Percentiles rank a stretch among this genome's conserved stretches.
Evolutionary conservation across 2,329 filamentous ascomycete species (phyloP).

Genomic region (Pseudogymnoascus sp.): DNA sequence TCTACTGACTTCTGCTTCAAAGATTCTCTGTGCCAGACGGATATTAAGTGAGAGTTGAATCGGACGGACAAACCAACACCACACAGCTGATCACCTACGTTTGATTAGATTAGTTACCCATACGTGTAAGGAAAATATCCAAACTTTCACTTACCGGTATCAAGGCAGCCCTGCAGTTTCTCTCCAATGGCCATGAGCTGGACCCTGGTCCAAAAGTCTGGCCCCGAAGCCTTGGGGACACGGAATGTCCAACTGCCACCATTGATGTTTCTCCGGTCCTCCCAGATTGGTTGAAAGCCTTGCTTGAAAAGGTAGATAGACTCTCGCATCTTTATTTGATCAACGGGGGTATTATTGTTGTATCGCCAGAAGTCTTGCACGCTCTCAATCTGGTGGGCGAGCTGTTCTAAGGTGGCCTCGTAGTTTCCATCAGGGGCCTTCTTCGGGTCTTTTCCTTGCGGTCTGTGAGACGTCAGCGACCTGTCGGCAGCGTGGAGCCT

Average conservation of each 20-base stretch:
- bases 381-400: conserved; percentile 61
- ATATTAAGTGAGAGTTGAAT: conserved; percentile 82
- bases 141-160: conserved; percentile 46
- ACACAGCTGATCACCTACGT: conserved; percentile 72
- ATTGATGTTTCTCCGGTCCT: conserved; percentile 75
- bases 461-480: conserved; percentile 16
- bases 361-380: conserved; percentile 81
- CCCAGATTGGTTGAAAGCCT: conserved; percentile 69
- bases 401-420: conserved; percentile 44
- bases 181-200: conserved; percentile 78
- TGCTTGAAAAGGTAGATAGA: conserved; percentile 73
- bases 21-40: conserved; percentile 87
- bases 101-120: not conserved
- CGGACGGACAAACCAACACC: conserved; percentile 80
- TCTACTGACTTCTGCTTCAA: conserved; percentile 72
- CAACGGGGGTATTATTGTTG: conserved; percentile 71
- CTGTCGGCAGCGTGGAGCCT: not conserved
- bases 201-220: conserved; percentile 73
- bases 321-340: conserved; percentile 67
- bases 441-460: conserved; percentile 25
- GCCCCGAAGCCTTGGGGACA: conserved; percentile 64
- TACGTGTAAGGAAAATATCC: no score
- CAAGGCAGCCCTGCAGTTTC: conserved; percentile 64
- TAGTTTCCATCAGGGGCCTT: conserved; percentile 29
- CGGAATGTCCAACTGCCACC: conserved; percentile 92